Conservation (phyloP, 2,329 filamentous ascomycete species). For the Penicillium sp. region DNA sequence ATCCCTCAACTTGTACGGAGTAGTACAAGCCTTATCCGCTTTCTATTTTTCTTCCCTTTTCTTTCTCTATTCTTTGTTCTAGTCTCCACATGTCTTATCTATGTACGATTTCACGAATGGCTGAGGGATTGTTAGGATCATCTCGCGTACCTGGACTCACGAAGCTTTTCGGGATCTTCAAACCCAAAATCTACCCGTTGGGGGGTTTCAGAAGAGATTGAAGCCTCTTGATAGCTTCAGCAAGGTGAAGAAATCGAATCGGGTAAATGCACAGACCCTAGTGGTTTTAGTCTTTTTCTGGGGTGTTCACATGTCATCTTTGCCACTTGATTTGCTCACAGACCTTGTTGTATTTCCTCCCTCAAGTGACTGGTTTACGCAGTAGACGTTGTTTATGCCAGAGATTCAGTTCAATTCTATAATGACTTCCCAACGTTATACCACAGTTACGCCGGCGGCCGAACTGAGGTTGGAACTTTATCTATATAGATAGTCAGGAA, state of each 20-base stretch:
- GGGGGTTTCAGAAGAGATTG: too few relatives aligned
- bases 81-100: neutral
- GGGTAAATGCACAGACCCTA: constrained; percentile 22
- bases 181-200: neutral
- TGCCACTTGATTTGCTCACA: neutral
- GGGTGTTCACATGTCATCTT: too few relatives aligned
- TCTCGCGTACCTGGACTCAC: neutral
- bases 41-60: neutral
- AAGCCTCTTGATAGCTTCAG: neutral
- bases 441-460: too few relatives aligned
- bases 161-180: neutral
- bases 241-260: constrained; percentile 11
- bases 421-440: too few relatives aligned
- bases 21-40: constrained; percentile 4
- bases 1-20: constrained; percentile 3
- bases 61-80: neutral
- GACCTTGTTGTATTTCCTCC: constrained; percentile 5
- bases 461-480: too few relatives aligned
- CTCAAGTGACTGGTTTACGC: neutral
- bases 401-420: too few relatives aligned
- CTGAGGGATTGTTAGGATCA: neutral
- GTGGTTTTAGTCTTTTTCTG: too few relatives aligned
- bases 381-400: too few relatives aligned
- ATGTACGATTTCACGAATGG: neutral
- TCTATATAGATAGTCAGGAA: neutral